phyloP scores from a whole-genome alignment of 192 early-diverging fungal species.

The Rhizoclosmatium globosum region DNA sequence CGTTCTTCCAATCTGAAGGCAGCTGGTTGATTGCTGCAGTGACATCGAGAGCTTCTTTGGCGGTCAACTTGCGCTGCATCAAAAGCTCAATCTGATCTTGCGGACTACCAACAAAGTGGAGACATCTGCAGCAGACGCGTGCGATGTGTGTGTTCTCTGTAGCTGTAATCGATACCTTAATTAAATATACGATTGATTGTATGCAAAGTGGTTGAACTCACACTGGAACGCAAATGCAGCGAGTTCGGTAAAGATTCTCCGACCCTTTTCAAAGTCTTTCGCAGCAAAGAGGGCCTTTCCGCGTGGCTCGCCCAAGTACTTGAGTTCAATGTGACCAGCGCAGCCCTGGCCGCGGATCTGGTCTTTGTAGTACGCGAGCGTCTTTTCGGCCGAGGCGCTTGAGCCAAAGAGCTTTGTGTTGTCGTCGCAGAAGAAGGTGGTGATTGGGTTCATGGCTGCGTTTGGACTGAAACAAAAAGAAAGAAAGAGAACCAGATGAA shows the following conservation, averaged over 20 bases:
- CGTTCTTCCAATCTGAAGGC: neutral
- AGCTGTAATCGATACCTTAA: neutral
- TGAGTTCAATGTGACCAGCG: neutral
- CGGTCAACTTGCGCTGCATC: constrained; percentile 25
- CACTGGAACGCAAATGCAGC: constrained; percentile 19
- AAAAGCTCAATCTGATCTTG: constrained; percentile 19
- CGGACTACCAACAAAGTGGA: constrained; percentile 26
- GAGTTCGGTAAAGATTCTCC: constrained; percentile 26
- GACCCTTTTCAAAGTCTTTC: constrained; percentile 8
- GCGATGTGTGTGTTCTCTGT: constrained; percentile 1
- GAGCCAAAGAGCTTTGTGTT: neutral
- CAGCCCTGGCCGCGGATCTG: neutral
- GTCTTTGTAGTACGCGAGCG: neutral
- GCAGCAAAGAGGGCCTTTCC: constrained; percentile 35
- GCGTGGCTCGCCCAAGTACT: constrained; percentile 5
- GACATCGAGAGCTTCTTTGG: constrained; percentile 10
- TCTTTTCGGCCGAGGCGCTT: neutral
- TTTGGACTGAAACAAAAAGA: neutral
- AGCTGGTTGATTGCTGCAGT: neutral
- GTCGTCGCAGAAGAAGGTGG: neutral
- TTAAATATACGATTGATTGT: neutral
- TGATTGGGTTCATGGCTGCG: neutral
- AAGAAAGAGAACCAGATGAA: neutral
- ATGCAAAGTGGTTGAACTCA: neutral
- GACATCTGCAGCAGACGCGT: constrained; percentile 8